Evolutionary conservation across 352 stramenopile species (phyloP), one percentile per base, ranked within the genome.

Genomic region (Hyaloperonospora arabidopsidis): DNA sequence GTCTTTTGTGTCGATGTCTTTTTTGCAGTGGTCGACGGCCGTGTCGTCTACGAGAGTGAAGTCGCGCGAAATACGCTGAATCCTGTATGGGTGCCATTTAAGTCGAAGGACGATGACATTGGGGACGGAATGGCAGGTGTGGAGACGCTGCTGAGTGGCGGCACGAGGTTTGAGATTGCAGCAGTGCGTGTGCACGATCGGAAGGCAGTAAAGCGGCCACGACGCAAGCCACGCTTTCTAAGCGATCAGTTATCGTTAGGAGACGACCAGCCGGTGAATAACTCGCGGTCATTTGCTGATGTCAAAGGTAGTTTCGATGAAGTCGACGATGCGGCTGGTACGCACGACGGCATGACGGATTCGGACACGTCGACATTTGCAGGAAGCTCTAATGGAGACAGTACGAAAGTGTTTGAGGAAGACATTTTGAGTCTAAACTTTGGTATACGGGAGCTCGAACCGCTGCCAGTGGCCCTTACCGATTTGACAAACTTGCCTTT

Each of bases 41-140:
- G 74, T 13, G 67, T 84, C 19, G 63, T 88, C 39, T 91, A 91
- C 45, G 70, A 84, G 57, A 91, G 80, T 45, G 80, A 91, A 57
- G 68, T 87, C 35, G 78, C 68, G 51, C 67, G 65, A 34, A 74
- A 68, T 47, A 91, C 80, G 36, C 65, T 91, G 15, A 91, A 91
- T 57, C 80, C 80, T 11, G 78, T 91, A 57, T 91, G 80, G 80
- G 72, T 91, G 57, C 80, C 80, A 8, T 89, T 91, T 54, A 65
- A 87, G 59, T 74, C 69, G 8, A 67, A 83, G 21, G 61, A 65
- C 44, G 54, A 72, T 49, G 56, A 45, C 19, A 57, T 52, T 5
- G 25, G 49, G 36, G 64, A 74, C 25, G 60, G 61, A 35, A 23
- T 71, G 5, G 38, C 58, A 14, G 61, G 57, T 39, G 54, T 75